Base-by-base conservation (phyloP, 202 grass and related monocot species). In the Digitaria exilis region DNA sequence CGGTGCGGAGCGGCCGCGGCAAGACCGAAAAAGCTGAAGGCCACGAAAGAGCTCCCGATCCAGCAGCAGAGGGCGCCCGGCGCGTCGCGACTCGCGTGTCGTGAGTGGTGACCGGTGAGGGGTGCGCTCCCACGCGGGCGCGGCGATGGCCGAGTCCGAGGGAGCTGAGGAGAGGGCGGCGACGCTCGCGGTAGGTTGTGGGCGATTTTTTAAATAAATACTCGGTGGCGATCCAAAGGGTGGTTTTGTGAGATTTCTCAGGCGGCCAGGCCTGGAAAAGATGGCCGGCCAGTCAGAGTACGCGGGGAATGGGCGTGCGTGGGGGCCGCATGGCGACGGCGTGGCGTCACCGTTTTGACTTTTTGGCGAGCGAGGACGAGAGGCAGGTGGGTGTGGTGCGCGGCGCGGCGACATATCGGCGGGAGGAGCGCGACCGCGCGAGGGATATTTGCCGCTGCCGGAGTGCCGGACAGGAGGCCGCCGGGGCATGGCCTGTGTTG, bases 181-280 rank as follows among this genome's bases (percentile, higher is more conserved):
- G 62, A 76, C 32, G 71, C 30, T 70, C 43, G 45, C 21, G 76
- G 82, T 81, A 39, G 78, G 83, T 28, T 50, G 45, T 46, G 22
- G 42, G 55, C 14, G 42, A 48, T 69, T 70, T 70, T 69, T 70
- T 70, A 85, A 78, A 85, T 70, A 85, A 78, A 85, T 43, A 32
- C 5, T 62, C 19, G 21, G 17, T 28, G 54, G 31, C 52, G 30
- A 48, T 37, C 29, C 41, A 54, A 45, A 24, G 64, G 46, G 46
- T 13, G 34, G 26, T 11, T 65, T 45, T 46, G 45, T 35, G 28
- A 29, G 30, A n/a, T 41, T 37, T 7, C 9, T 9, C n/a, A 11
- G 4, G 32, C 7, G 37, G 37, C 37, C 37, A 39, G 37, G 32
- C 4, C 26, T 13, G 25, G 51, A 25, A 69, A 31, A 42, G 39